Evolutionary conservation across 2,329 filamentous ascomycete species (phyloP), one percentile per base, ranked within the genome.

Genomic region (Colletotrichum gloeosporioides): DNA sequence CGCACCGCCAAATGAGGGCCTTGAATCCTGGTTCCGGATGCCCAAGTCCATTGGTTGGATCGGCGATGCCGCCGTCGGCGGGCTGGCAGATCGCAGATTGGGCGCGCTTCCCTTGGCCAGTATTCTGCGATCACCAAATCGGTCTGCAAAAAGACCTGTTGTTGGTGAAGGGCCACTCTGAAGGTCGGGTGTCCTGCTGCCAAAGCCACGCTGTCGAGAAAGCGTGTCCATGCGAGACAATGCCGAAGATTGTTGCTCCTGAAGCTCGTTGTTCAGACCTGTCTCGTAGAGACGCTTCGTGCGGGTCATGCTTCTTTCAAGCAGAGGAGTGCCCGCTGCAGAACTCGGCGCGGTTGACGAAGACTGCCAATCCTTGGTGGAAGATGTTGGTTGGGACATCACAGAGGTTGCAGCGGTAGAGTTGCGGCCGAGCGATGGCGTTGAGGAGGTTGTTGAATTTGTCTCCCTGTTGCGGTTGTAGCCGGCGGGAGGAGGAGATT

Each of bases 351-450:
- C 82, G 0, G 84, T 80, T 25, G 86, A 82, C 12, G 84, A 80
- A 3, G 88, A 83, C 39, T 89, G 88, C 79, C 83, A 85, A 49
- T 92, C 91, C 77, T 89, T 92, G 32, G 87, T 71, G 2, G 90
- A 90, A 4, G 87, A 83, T 1, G 89, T 83, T 18, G 87, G 87
- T 76, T 96, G 95, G 1, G 96, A 98, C n/a, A 93, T 92, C 67
- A 98, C 88, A 0, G 96, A 98, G 0, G 96, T 98, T 4, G 95
- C 96, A 8, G 96, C 95, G 2, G 96, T 98, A 0, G 96, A 98
- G 71, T 92, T 93, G 32, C 95, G 93, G 31, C 92, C 91, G 53
- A 93, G 90, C 0, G 92, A 93, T 8, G 92, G 93, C 6, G 86
- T 87, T 0, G 92, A 93, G 0, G 95, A 97, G 8, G 93, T 94